Base-by-base conservation (phyloP, 805 yeast species). In the Pichia cabralensis region DNA sequence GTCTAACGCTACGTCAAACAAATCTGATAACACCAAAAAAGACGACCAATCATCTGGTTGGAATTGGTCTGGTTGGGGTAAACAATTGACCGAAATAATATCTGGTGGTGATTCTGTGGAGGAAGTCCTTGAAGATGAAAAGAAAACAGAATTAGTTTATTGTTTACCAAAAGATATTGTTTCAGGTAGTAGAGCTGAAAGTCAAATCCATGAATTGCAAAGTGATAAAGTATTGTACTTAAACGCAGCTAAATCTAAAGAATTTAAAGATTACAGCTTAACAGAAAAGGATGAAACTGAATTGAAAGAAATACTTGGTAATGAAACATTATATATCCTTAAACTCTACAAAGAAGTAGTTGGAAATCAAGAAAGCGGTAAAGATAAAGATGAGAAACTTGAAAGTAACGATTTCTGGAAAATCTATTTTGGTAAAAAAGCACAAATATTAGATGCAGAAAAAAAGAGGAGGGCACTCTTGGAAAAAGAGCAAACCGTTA, bases 371-470 rank as follows among this genome's bases (percentile, higher is more conserved):
- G 21, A n/a, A 12, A n/a, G 4, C 11, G 25, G 26, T 8, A 6
- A 8, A 16, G 20, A 16, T 7, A 14, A 23, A 16, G 15, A 25
- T 21, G 6, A 14, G 8, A 13, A n/a, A 26, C 78, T 24, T 19
- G 48, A 71, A 4, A 80, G 76, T 46, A 60, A 67, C 18, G 62
- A 62, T 30, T 88, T 88, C 55, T 88, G 96, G 96, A 59, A 62
- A 29, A 66, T 76, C 22, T 86, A 83, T 56, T 80, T 74, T 56
- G 63, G 59, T 35, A 61, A 69, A 48, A 71, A 68, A 38, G 53
- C 58, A 10, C 64, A 65, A 44, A 71, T 84, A 15, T 64, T 70
- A 27, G 66, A 67, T 30, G 76, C 71, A 46, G 94, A 85, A 47
- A 61, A 62, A 47, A 67, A 74, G 51, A 67, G 95, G 50, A 78